Evolutionary conservation across 2,329 filamentous ascomycete genomes (phyloP), one percentile per base, ranked within the genome.

Genomic region (Leptographium radiaticola): DNA sequence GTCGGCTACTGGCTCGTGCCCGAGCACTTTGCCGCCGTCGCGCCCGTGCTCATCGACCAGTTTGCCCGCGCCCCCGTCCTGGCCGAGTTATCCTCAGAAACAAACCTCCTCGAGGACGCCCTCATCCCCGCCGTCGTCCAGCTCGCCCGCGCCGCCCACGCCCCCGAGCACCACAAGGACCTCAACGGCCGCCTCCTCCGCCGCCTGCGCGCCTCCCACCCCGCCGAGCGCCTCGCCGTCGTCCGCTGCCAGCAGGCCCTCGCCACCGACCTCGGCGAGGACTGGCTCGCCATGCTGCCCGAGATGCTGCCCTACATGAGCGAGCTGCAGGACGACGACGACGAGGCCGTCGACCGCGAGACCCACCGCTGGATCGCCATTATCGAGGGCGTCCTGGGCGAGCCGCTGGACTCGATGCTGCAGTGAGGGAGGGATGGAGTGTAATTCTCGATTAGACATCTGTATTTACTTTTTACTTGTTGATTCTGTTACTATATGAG

Each of bases 251-350:
- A 97, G 71, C 85, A 89, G 65, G 79, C 77, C 15, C 73, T 97
- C 58, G 94, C 89, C 13, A 81, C 86, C 60, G 52, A 53, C 47
- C 70, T 97, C 31, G 90, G 90, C 56, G 90, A 97, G 67, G 93
- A 98, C 65, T 98, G 93, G 93, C 71, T 98, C 56, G 80, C 83
- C 1, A 79, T 94, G 72, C 68, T 97, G 65, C 89, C 91, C 0
- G 93, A 98, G 76, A 97, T 96, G 86, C 71, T 98, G 66, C 91
- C 94, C 20, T 88, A 91, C 59, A 95, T 99, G 62, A 94, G 88
- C 63, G 93, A 98, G 72, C 68, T 95, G 63, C 86, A 95, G 71
- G 93, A 98, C 65, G 93, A 98, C 66, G 93, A 97, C 61, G 90
- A 97, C 64, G 93, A 97, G 71, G 76, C 78, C 33, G 91, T 98